Percentiles rank a stretch among this genome's conserved stretches.
phyloP scores from a whole-genome alignment of 2,329 filamentous ascomycete species.

The Rutstroemia sp. region DNA sequence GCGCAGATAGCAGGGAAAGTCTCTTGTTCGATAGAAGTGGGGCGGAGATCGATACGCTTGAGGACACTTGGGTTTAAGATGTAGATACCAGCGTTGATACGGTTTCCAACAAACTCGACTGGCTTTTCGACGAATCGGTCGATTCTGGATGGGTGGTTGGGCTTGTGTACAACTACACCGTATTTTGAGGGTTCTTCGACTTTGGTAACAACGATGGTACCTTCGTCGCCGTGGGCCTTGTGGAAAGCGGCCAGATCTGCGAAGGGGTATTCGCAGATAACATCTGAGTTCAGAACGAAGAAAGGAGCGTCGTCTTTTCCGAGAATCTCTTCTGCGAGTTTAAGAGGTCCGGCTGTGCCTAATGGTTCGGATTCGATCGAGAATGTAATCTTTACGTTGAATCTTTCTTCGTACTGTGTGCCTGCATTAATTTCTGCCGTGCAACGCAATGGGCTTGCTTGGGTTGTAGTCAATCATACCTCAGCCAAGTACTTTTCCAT shows the following conservation, averaged over 20 bases:
- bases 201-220: constrained; percentile 97
- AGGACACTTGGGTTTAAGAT: constrained; percentile 92
- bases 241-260: constrained; percentile 85
- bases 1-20: constrained; percentile 91
- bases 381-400: constrained; percentile 93
- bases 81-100: constrained; percentile 98
- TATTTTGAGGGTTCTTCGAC: constrained; percentile 99
- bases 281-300: constrained; percentile 97
- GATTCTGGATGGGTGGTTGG: constrained; percentile 81
- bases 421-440: constrained; percentile 14
- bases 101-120: constrained; percentile 96
- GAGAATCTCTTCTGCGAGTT: constrained; percentile 87
- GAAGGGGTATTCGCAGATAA: constrained; percentile 98
- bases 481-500: constrained; percentile 93
- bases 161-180: constrained; percentile 96
- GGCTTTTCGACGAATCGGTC: constrained; percentile 99
- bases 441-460: not conserved
- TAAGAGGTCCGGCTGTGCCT: constrained; percentile 89
- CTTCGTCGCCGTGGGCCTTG: constrained; percentile 86
- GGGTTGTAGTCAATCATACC: constrained; percentile 42
- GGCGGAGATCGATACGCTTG: constrained; percentile 86
- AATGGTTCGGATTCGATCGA: constrained; percentile 94
- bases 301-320: constrained; percentile 91
- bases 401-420: constrained; percentile 74
- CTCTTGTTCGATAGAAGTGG: constrained; percentile 97